Base-by-base conservation (phyloP, 176 grass and related monocot species). In the Poa pratensis region DNA sequence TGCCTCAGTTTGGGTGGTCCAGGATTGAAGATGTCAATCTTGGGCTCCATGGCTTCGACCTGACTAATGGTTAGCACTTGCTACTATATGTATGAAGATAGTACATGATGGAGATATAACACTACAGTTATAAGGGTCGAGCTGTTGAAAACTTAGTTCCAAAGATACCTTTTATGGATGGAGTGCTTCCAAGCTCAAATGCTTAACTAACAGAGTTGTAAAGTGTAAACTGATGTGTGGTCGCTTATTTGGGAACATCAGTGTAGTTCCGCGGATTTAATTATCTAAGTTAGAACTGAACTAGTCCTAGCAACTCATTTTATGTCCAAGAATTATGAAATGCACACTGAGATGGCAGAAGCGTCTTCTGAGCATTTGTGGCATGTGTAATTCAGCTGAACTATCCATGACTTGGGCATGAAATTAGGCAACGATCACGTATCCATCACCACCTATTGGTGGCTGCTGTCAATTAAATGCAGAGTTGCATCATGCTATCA, bases 1-100 rank as follows among this genome's bases (percentile, higher is more conserved):
- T 63, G 54, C 77, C 64, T 74, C 30, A 26, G 3, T 50, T 86
- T 68, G 69, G 24, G 39, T 83, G 39, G 69, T 62, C 61, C 18
- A 54, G n/a, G 6, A 53, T 57, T 78, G 49, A 68, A 84, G 59
- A 37, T 76, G 14, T 76, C 43, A 39, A 65, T 10, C 28, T 76
- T 37, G 73, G 30, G 9, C 28, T 39, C 22, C n/a, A 67, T 77
- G 73, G 48, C 20, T 77, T 66, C 37, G 45, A 77, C 73, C 60
- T 66, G 16, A 68, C 73, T 8, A 52, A 68, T 54, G 46, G n/a
- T 54, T 85, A 77, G 45, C 65, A 28, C 46, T 12, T 75, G 72
- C 26, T 16, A 5, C 14, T 17, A 32, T 5, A 63, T 63, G 69
- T 17, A 64, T 39, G 58, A 26, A 42, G 60, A 40, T n/a, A 67